A percentile compares a stretch with the other conserved stretches of the same genome.
Evolutionary conservation across 805 yeast species (phyloP).

Genomic region (Candida stauntonica): DNA sequence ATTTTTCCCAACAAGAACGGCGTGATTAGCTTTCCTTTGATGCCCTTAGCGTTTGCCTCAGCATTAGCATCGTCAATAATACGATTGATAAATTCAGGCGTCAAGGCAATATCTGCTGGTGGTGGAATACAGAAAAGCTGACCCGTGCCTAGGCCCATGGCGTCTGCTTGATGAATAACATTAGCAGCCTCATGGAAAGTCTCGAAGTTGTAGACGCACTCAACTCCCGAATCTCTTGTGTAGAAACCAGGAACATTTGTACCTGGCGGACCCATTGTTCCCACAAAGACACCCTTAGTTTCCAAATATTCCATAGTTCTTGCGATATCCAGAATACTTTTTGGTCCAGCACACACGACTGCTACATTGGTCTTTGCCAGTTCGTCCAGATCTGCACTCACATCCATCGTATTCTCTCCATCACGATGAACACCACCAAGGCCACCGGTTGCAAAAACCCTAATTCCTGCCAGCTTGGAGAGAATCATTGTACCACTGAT

Average conservation of each 20-base stretch:
- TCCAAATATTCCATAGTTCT: conserved; percentile 83
- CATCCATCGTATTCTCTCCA: conserved; percentile 70
- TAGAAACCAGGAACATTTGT: conserved; percentile 76
- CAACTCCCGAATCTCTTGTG: conserved; percentile 67
- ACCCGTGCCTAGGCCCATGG: conserved; percentile 59
- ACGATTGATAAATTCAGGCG: conserved; percentile 43
- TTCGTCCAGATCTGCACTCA: conserved; percentile 85
- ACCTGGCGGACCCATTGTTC: conserved; percentile 54
- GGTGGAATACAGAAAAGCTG: conserved; percentile 81
- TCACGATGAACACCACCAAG: conserved; percentile 88
- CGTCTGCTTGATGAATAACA: conserved; percentile 45
- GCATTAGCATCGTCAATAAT: conserved; percentile 55
- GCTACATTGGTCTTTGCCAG: conserved; percentile 77
- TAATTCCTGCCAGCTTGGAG: conserved; percentile 69
- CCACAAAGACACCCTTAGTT: conserved; percentile 86
- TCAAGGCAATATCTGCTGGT: conserved; percentile 58
- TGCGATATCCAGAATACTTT: conserved; percentile 74
- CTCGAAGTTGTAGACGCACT: conserved; percentile 63
- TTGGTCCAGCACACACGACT: conserved; percentile 93
- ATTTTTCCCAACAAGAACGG: conserved; percentile 70
- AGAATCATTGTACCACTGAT: conserved; percentile 86
- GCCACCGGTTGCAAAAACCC: conserved; percentile 90
- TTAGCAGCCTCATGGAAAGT: conserved; percentile 56
- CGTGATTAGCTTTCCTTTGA: conserved; percentile 71
- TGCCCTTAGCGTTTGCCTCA: conserved; percentile 48